Percentiles rank a stretch among this genome's conserved stretches.
Conservation (phyloP, 805 yeast species). For the Ogataea chonburiensis region DNA sequence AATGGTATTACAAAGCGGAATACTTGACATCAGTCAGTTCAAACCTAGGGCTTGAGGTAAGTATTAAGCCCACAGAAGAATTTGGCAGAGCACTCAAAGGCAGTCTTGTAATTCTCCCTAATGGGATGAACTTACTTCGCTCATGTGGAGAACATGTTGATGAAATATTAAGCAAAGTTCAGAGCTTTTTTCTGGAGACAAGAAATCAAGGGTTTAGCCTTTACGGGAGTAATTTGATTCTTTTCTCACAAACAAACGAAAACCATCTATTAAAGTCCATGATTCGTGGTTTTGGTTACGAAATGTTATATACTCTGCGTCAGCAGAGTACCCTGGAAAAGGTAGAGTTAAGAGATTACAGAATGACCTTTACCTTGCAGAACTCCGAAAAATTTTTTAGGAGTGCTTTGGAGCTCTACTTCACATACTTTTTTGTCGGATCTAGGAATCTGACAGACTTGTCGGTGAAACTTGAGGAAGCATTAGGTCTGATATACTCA, state of each 20-base stretch:
- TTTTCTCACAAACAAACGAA: neutral
- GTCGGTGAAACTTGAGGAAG: neutral
- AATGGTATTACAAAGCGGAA: constrained; percentile 7
- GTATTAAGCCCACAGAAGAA: neutral
- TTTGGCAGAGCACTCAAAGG: constrained; percentile 1
- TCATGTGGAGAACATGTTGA: neutral
- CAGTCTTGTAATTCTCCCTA: constrained; percentile 1
- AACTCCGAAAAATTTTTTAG: neutral
- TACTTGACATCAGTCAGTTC: constrained; percentile 5
- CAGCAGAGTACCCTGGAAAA: neutral
- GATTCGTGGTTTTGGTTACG: constrained; percentile 6
- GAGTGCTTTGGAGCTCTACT: constrained; percentile 1
- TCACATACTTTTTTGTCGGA: constrained; percentile 3
- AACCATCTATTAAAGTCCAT: neutral
- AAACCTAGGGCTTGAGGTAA: constrained; percentile 1
- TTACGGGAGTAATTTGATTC: constrained; percentile 1
- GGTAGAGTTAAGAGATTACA: constrained; percentile 2
- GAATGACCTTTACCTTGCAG: constrained; percentile 4
- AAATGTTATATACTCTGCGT: neutral
- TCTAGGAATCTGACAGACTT: neutral
- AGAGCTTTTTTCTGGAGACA: neutral
- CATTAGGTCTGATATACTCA: constrained; percentile 1
- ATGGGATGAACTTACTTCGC: constrained; percentile 4
- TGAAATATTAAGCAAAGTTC: neutral
- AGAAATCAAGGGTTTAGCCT: neutral